Conservation (phyloP, 768 basidiomycete species). For the Pulveroboletus sp. region DNA sequence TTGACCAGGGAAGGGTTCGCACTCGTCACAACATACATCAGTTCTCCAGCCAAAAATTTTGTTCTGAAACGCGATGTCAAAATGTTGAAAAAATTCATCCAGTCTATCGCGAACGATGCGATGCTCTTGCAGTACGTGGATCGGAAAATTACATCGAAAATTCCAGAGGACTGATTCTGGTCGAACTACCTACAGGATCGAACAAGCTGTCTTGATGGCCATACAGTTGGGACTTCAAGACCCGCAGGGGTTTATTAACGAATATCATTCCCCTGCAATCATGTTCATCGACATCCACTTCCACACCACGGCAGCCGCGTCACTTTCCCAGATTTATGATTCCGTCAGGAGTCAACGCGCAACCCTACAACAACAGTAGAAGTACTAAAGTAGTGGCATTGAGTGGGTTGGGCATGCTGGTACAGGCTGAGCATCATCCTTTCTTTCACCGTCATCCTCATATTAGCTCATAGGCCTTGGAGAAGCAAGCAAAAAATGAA, state of each 20-base stretch:
- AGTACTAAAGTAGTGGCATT: no score
- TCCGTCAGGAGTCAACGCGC: not conserved
- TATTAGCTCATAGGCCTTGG: not conserved
- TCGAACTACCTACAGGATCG: not conserved
- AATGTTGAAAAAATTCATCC: not conserved
- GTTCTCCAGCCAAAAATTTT: not conserved
- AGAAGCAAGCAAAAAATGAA: no score
- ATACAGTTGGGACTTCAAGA: not conserved
- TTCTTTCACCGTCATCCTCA: no score
- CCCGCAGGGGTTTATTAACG: not conserved
- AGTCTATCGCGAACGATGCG: not conserved
- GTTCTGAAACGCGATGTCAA: not conserved
- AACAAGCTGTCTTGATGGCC: not conserved
- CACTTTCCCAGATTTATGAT: accelerated
- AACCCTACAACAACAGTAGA: not conserved
- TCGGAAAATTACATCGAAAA: not conserved
- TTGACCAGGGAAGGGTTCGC: not conserved
- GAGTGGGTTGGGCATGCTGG: no score
- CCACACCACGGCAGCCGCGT: accelerated
- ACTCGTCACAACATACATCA: not conserved
- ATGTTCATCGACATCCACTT: not conserved
- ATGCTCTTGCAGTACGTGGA: not conserved
- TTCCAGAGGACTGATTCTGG: not conserved
- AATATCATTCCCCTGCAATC: not conserved
- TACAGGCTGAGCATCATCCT: not conserved